These are phyloP conservation scores for Cryptosporidium xiaoi DNA, from an alignment of 169 alveolate species.

Conservation along the genomic window DNA sequence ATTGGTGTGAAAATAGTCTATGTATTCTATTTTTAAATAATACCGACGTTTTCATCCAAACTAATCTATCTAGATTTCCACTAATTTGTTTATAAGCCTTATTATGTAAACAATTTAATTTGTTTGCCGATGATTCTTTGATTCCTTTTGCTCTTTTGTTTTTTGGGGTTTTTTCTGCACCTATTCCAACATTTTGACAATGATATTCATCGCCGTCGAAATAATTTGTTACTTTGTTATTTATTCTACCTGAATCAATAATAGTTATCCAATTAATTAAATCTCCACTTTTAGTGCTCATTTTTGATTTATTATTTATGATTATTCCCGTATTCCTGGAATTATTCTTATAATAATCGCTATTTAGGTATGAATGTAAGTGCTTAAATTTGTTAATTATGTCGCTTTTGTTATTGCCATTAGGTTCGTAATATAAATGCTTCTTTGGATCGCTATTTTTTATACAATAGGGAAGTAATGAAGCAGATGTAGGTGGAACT, in stretches of 20 bases:
- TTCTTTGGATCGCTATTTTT: background rate
- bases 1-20: slow-evolving; percentile 46
- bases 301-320: background rate
- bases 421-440: background rate
- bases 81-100: background rate
- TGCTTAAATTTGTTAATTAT: background rate
- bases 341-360: background rate
- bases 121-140: background rate
- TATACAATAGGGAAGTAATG: slow-evolving; percentile 45
- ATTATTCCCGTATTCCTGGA: background rate
- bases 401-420: background rate
- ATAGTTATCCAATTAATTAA: slow-evolving; percentile 61
- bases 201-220: slow-evolving; percentile 4
- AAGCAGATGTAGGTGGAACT: slow-evolving; percentile 75
- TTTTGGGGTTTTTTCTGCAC: slow-evolving; percentile 1
- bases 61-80: slow-evolving; percentile 61
- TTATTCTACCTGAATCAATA: slow-evolving; percentile 22
- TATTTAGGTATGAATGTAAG: background rate
- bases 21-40: slow-evolving; percentile 48
- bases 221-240: background rate
- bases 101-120: background rate
- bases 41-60: slow-evolving; percentile 69
- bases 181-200: slow-evolving; percentile 6
- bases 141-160: slow-evolving; percentile 2
- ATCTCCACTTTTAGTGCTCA: background rate